phyloP scores from a whole-genome alignment of 2,329 filamentous ascomycete species.

The Beauveria australis region DNA sequence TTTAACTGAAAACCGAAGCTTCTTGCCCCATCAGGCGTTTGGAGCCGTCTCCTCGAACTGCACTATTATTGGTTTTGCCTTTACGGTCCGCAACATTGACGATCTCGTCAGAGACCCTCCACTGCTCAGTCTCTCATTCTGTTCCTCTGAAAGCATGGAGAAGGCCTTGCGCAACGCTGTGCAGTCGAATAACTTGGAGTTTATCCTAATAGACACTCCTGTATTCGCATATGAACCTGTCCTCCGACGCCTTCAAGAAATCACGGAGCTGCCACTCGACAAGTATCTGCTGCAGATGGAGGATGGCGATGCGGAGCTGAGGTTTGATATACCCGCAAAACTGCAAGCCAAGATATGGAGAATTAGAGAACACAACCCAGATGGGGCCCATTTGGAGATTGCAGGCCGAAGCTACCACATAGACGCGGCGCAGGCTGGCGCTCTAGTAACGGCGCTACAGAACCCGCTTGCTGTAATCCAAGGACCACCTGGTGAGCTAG shows the following conservation, averaged over 20 bases:
- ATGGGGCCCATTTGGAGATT: background rate
- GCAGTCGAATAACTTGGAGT: conserved; percentile 26
- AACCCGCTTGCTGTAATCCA: conserved; percentile 55
- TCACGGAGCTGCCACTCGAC: conserved; percentile 47
- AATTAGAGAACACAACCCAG: background rate
- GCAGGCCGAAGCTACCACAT: conserved; percentile 11
- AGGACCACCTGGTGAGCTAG: conserved; percentile 56
- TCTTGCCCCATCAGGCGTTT: conserved; percentile 53
- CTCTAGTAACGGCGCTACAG: conserved; percentile 46
- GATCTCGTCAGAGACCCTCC: conserved; percentile 36
- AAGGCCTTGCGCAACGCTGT: conserved; percentile 32
- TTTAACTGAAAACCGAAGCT: conserved; percentile 36
- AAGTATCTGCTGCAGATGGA: conserved; percentile 37
- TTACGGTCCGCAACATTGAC: conserved; percentile 42
- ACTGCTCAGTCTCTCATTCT: conserved; percentile 42
- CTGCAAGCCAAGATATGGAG: conserved; percentile 7
- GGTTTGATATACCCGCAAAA: background rate
- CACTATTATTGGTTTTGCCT: conserved; percentile 52
- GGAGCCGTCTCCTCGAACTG: conserved; percentile 48
- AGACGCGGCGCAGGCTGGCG: conserved; percentile 32
- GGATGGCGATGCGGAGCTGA: conserved; percentile 8
- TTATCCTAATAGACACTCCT: conserved; percentile 55
- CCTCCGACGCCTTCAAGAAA: conserved; percentile 48
- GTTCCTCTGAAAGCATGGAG: conserved; percentile 34
- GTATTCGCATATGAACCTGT: conserved; percentile 64